These are phyloP conservation scores for Eucalyptus regnans DNA, from an alignment of 345 rosid genomes.

Conservation along the genomic window DNA sequence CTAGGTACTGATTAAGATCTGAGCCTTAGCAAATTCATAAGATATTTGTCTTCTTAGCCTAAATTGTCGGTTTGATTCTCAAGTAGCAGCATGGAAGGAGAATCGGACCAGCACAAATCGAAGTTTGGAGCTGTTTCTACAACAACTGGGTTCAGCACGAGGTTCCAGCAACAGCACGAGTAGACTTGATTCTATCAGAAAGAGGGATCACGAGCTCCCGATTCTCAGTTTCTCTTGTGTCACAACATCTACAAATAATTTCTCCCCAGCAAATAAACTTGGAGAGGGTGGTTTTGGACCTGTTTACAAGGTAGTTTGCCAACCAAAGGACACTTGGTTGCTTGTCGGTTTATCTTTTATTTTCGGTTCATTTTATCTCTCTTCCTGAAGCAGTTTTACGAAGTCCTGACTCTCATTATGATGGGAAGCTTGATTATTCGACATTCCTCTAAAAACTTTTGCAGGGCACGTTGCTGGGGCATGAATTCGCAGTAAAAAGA, in stretches of 20 bases:
- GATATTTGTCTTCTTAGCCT: not conserved
- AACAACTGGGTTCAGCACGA: not conserved
- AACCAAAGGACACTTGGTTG: not conserved
- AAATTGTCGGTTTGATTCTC: not conserved
- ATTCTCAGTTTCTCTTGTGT: not conserved
- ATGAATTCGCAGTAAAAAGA: constrained; percentile 3
- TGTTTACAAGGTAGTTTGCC: constrained; percentile 8
- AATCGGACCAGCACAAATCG: not conserved
- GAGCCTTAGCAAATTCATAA: not conserved
- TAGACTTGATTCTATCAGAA: not conserved
- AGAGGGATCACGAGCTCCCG: not conserved
- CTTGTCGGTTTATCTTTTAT: not conserved
- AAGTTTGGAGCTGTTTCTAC: not conserved
- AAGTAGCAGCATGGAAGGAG: not conserved
- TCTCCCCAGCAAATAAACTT: constrained; percentile 5
- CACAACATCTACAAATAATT: constrained; percentile 5
- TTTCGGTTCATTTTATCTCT: not conserved
- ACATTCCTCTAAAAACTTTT: too few species aligned
- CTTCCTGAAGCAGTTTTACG: not conserved
- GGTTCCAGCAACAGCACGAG: not conserved
- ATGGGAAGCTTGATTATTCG: not conserved
- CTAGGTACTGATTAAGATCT: not conserved
- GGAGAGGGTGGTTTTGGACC: constrained; percentile 25
- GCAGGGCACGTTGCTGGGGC: not conserved
- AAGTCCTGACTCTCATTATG: not conserved